Base-by-base conservation (phyloP, 495 filamentous ascomycete genomes). In the Diplogelasinospora grovesii region DNA sequence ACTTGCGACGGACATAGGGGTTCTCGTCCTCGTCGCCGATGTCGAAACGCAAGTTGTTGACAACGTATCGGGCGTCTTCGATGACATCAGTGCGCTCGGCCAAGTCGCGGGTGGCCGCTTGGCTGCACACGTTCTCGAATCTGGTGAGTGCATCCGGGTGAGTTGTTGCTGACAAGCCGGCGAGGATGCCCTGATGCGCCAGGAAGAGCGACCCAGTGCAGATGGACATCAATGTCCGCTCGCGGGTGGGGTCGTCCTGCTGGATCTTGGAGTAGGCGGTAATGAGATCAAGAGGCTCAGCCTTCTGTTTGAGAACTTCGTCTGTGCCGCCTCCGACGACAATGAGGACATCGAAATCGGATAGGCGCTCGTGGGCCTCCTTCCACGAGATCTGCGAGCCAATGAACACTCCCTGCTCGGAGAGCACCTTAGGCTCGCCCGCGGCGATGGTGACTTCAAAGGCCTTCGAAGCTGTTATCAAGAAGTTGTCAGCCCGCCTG, bases 41-140 rank as follows among this genome's bases (percentile, higher is more conserved):
- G 42, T 86, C 82, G 58, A 85, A 86, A 39, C 82, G 78, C 30
- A 82, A 71, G 58, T 86, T 86, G 65, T 86, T 86, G 53, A 89
- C 83, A 7, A 89, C 75, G 48, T 86, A 88, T 49, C 85, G 72
- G 54, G 83, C 80, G 38, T 73, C 66, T 45, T 88, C 82, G 43
- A 87, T 69, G 28, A 90, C 79, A 46, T 86, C 81, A 32, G 81
- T 79, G 34, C 77, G 71, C 58, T 81, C 75, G n/a, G 69, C 65
- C 14, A 71, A 36, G 41, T 74, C 69, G 22, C 70, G 62, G 19
- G 71, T 67, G 7, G 79, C 70, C 30, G 78, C 78, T 46, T 83
- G 72, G 51, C 76, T 77, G 59, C 82, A 85, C 26, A 86, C 55
- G 38, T 68, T 79, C 62, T 87, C 82, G 30, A 90, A 69, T 13